These are phyloP conservation scores for Mrakiaceae sp. DNA, from an alignment of 1,284 basidiomycete species.

Conservation along the genomic window DNA sequence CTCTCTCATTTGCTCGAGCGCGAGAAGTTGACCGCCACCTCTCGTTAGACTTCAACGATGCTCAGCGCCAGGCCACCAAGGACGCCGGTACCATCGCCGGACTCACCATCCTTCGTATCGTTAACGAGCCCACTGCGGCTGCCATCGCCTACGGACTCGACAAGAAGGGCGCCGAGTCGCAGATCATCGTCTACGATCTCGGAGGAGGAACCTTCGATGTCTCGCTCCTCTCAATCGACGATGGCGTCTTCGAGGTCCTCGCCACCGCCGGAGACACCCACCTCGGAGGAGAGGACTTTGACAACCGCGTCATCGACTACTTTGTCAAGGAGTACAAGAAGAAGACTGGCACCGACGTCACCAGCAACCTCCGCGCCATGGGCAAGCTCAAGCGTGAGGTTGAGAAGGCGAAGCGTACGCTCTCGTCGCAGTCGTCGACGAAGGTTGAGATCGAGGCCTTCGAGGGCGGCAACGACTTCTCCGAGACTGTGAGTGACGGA, in stretches of 20 bases:
- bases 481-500: conserved; percentile 46
- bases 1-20: background rate
- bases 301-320: conserved; percentile 90
- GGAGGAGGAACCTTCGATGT: conserved; percentile 96
- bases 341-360: conserved; percentile 84
- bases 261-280: conserved; percentile 98
- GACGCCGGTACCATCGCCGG: conserved; percentile 95
- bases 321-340: conserved; percentile 89
- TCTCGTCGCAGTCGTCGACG: conserved; percentile 64
- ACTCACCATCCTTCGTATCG: conserved; percentile 92
- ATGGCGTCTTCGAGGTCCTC: conserved; percentile 95
- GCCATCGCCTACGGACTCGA: conserved; percentile 95
- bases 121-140: conserved; percentile 97
- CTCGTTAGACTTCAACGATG: conserved; percentile 76
- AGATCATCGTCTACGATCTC: conserved; percentile 91
- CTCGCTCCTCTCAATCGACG: conserved; percentile 97
- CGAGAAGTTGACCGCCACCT: background rate
- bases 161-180: conserved; percentile 66
- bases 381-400: conserved; percentile 97
- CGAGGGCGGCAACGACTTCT: conserved; percentile 91
- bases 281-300: conserved; percentile 98
- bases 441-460: conserved; percentile 71
- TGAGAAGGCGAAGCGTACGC: conserved; percentile 97
- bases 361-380: conserved; percentile 75
- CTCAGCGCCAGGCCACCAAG: conserved; percentile 96